Conservation (phyloP, 2,329 filamentous ascomycete species). For the Cordyceps pruinosa region DNA sequence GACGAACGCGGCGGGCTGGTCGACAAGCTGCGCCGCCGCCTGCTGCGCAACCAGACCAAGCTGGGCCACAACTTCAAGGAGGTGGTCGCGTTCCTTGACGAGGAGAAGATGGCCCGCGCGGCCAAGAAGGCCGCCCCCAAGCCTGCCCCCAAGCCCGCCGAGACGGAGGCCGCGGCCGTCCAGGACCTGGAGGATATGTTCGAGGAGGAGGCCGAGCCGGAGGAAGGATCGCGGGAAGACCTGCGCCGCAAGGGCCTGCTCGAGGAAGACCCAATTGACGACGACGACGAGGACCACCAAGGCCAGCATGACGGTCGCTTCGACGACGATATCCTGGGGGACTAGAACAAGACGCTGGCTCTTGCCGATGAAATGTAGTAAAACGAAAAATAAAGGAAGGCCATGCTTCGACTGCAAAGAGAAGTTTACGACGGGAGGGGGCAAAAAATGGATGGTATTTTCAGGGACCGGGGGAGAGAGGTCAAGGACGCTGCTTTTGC, state of each 20-base stretch:
- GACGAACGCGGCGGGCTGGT: slow-evolving; percentile 55
- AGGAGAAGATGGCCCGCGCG: slow-evolving; percentile 47
- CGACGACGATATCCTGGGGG: slow-evolving; percentile 40
- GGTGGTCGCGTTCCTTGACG: slow-evolving; percentile 73
- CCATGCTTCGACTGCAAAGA: background rate
- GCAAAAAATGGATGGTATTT: background rate
- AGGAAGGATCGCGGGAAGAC: slow-evolving; percentile 55
- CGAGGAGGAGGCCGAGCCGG: slow-evolving; percentile 43
- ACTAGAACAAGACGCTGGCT: slow-evolving; percentile 28
- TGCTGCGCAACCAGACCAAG: slow-evolving; percentile 72
- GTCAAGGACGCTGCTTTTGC: background rate
- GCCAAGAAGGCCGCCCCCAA: slow-evolving; percentile 31
- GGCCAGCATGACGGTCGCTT: slow-evolving; percentile 29
- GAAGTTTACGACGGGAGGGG: background rate
- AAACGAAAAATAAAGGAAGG: background rate
- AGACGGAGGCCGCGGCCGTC: slow-evolving; percentile 31
- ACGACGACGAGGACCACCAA: slow-evolving; percentile 26
- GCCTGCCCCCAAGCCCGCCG: slow-evolving; percentile 23
- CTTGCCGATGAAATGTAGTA: background rate
- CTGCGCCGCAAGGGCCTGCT: slow-evolving; percentile 47
- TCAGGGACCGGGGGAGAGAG: background rate
- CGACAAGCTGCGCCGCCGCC: slow-evolving; percentile 59
- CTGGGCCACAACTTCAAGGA: slow-evolving; percentile 83
- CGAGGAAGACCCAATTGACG: slow-evolving; percentile 39
- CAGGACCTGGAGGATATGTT: slow-evolving; percentile 27